Evolutionary conservation across 106 monocot genomes (phyloP).

Genomic region (Dactylorhiza incarnata): DNA sequence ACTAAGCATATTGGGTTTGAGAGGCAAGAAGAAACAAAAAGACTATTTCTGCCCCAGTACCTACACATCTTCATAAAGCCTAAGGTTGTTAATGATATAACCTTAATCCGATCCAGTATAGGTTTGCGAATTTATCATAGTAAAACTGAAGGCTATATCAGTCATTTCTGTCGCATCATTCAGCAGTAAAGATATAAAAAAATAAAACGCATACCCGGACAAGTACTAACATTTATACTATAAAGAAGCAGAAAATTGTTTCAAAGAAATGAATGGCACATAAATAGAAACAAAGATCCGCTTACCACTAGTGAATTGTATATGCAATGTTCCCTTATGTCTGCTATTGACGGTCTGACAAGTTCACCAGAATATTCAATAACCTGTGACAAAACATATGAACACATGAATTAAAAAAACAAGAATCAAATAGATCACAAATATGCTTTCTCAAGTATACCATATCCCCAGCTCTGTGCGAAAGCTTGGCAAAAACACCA

Average conservation of each 20-base stretch:
- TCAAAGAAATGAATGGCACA: neutral
- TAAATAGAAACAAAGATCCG: neutral
- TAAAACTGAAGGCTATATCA: neutral
- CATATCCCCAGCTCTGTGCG: slow-evolving; percentile 99
- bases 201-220: neutral
- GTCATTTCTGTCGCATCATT: neutral
- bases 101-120: too few species aligned
- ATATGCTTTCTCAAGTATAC: slow-evolving; percentile 22
- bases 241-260: neutral
- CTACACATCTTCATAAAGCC: too few species aligned
- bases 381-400: slow-evolving; percentile 32
- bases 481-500: slow-evolving; percentile 91
- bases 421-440: slow-evolving; percentile 10
- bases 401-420: slow-evolving; percentile 1
- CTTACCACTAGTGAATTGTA: slow-evolving; percentile 93
- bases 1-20: too few species aligned
- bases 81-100: too few species aligned
- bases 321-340: slow-evolving; percentile 80
- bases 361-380: slow-evolving; percentile 95
- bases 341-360: slow-evolving; percentile 87
- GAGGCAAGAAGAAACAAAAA: too few species aligned
- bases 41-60: too few species aligned
- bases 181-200: neutral
- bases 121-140: too few species aligned
- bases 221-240: neutral